phyloP scores from a whole-genome alignment of 1,284 basidiomycete species.

The Inonotus obliquus region DNA sequence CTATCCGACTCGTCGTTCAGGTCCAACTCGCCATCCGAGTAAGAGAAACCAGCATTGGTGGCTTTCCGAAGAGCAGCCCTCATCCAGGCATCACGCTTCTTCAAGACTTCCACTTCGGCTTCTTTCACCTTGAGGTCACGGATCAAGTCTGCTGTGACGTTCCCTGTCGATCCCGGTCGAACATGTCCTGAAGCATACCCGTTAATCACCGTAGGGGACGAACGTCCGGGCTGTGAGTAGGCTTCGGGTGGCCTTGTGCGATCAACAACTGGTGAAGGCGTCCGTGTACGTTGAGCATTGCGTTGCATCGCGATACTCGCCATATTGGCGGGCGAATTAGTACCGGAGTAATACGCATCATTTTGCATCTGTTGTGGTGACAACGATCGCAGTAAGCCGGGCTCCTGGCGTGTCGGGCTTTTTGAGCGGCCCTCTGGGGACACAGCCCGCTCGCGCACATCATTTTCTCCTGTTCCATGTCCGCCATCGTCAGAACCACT shows the following conservation, averaged over 20 bases:
- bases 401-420: constrained; percentile 49
- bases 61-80: constrained; percentile 78
- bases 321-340: constrained; percentile 43
- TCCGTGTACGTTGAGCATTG: constrained; percentile 49
- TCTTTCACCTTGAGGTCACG: constrained; percentile 79
- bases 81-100: constrained; percentile 84
- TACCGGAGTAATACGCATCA: constrained; percentile 29
- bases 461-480: constrained; percentile 40
- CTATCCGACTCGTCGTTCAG: constrained; percentile 34
- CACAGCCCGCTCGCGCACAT: constrained; percentile 43
- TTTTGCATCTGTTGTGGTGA: constrained; percentile 44
- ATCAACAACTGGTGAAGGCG: constrained; percentile 53
- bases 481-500: constrained; percentile 47
- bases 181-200: constrained; percentile 40
- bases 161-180: constrained; percentile 55
- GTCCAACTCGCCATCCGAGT: constrained; percentile 51
- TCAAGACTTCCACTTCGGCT: constrained; percentile 71
- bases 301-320: constrained; percentile 48
- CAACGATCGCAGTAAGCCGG: constrained; percentile 42
- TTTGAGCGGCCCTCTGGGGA: constrained; percentile 56
- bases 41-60: constrained; percentile 76
- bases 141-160: constrained; percentile 67
- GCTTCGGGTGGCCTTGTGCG: constrained; percentile 54
- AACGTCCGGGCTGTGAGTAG: constrained; percentile 48
- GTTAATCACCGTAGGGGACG: constrained; percentile 52